Conservation (phyloP, 2,329 filamentous ascomycete species). For the Aureobasidium zeae region DNA sequence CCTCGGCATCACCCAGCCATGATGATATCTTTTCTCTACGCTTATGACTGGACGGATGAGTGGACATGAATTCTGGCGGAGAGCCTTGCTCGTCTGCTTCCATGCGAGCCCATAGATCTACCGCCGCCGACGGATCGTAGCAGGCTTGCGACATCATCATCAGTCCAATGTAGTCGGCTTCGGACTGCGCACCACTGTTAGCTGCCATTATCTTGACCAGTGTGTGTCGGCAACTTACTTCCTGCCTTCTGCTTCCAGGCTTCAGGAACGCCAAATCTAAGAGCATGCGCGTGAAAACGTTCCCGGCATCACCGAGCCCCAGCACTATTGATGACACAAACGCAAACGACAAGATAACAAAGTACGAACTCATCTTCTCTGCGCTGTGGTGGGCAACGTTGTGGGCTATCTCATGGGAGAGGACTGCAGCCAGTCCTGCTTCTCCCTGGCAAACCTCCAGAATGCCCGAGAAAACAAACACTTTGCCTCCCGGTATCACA, state of each 20-base stretch:
- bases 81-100: slow-evolving; percentile 41
- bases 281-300: slow-evolving; percentile 31
- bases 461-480: slow-evolving; percentile 70
- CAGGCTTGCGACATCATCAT: slow-evolving; percentile 78
- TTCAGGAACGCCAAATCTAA: slow-evolving; percentile 56
- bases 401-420: slow-evolving; percentile 74
- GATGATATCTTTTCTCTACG: slow-evolving; percentile 56
- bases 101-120: slow-evolving; percentile 54
- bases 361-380: slow-evolving; percentile 49
- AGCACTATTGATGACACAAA: slow-evolving; percentile 31
- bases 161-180: slow-evolving; percentile 72
- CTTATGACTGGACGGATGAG: slow-evolving; percentile 62
- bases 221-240: slow-evolving; percentile 26
- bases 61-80: slow-evolving; percentile 63
- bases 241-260: slow-evolving; percentile 62
- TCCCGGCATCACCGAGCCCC: slow-evolving; percentile 34
- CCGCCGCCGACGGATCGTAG: slow-evolving; percentile 60
- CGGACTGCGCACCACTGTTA: slow-evolving; percentile 32
- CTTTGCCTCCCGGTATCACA: slow-evolving; percentile 66
- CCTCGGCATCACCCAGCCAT: slow-evolving; percentile 41
- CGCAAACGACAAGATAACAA: slow-evolving; percentile 29
- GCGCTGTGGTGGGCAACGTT: slow-evolving; percentile 59
- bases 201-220: not conserved
- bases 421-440: slow-evolving; percentile 61
- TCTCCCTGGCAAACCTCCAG: slow-evolving; percentile 58